Evolutionary conservation across 805 yeast species (phyloP), one percentile per base, ranked within the genome.

Genomic region (Sugiyamaella floridensis): DNA sequence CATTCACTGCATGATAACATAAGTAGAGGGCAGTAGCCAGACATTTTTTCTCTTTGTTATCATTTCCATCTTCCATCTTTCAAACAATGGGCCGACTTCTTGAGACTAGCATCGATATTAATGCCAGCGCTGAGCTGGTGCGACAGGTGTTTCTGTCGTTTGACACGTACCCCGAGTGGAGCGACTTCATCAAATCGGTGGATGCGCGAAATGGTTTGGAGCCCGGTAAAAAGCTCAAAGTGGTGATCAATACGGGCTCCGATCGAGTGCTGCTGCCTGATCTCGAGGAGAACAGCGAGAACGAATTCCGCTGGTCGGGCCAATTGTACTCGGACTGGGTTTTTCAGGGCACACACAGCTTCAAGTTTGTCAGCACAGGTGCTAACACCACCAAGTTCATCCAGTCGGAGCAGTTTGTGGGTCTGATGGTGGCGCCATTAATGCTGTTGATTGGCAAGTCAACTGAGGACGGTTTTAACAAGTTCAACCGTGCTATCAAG

Each of bases 71-170:
- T 32, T 32, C n/a, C n/a, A 11, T 5, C 9, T 14, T 11, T 32
- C 37, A 32, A 32, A 8, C 12, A 32, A 32, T 32, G 37, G 37
- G 37, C 12, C 4, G 9, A 10, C 12, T 14, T 11, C 37, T 44
- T 16, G 44, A 48, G 45, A 45, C 53, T 1, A 32, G 34, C 5
- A 50, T 50, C 19, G 44, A 26, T 10, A 50, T 50, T 16, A 50
- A 50, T 19, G 53, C 53, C 40, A 37, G 34, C 44, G 45, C 43
- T 2, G 53, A 29, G 19, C 16, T 22, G 22, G 53, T 50, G 6
- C 48, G 53, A n/a, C 40, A 50, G 37, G 49, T 40, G 14, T 40
- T 50, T 22, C 41, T 45, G 18, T 32, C 47, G 18, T 50, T 50
- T 28, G 49, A 50, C 15, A 43, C 37, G 3, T 45, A 50, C 41